These are phyloP conservation scores for Penicillium sp. DNA, from an alignment of 2,329 filamentous ascomycete species.

Conservation along the genomic window DNA sequence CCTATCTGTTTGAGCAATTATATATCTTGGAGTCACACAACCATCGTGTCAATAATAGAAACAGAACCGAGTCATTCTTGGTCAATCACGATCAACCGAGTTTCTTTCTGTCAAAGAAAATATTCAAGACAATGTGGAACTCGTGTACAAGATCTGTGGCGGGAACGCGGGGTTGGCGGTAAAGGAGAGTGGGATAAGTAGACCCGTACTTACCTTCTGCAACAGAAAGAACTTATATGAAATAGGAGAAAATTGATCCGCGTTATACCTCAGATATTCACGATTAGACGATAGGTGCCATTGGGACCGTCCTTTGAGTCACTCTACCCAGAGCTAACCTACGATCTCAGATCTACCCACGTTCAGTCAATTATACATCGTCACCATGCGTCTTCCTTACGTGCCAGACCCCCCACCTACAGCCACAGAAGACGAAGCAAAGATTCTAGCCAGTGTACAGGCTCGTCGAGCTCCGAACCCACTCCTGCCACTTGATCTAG, in stretches of 20 bases:
- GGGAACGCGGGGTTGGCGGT: conserved; percentile 20
- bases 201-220: neutral
- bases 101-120: neutral
- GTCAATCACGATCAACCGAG: neutral
- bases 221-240: neutral
- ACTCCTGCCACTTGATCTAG: conserved; percentile 51
- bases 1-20: neutral
- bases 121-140: neutral
- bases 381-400: conserved; percentile 52
- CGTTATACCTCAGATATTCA: neutral
- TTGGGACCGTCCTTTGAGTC: neutral
- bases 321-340: neutral
- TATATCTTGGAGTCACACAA: neutral
- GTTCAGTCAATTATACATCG: neutral
- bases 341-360: conserved; percentile 1
- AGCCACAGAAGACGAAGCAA: conserved; percentile 44
- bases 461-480: conserved; percentile 48
- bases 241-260: neutral
- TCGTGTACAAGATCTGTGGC: neutral
- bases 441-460: conserved; percentile 49
- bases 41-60: neutral
- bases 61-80: neutral
- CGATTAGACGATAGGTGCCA: neutral
- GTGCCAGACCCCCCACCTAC: conserved; percentile 48
- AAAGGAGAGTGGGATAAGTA: conserved; percentile 15